Conservation (phyloP, 169 alveolate species). For the Eimeria necatrix region DNA sequence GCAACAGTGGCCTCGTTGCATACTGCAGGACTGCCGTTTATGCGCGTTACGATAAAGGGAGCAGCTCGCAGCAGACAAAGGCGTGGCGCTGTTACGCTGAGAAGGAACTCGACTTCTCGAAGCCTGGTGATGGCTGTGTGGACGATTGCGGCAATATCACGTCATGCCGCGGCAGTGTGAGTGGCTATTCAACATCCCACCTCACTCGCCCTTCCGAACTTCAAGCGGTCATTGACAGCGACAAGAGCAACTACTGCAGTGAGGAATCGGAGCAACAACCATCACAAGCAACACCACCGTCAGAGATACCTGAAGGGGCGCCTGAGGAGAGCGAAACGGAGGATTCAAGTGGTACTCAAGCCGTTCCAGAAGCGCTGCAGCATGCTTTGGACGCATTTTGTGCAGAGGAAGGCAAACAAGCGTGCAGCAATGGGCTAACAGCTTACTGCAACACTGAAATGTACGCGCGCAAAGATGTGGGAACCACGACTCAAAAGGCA, state of each 20-base stretch:
- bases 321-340: too few relatives aligned
- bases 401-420: neutral
- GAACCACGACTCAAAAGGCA: neutral
- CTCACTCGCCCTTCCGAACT: neutral
- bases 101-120: constrained; percentile 30
- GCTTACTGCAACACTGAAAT: neutral
- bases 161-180: constrained; percentile 3
- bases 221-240: neutral
- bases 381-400: neutral
- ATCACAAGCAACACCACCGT: too few relatives aligned
- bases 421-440: neutral
- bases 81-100: constrained; percentile 21
- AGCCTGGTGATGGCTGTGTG: constrained; percentile 6
- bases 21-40: neutral
- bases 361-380: neutral
- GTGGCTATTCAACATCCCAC: neutral
- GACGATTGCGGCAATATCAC: constrained; percentile 16
- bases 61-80: neutral
- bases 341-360: too few relatives aligned
- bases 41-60: constrained; percentile 27
- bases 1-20: neutral
- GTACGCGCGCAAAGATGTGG: neutral
- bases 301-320: too few relatives aligned
- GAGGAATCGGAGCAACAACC: neutral
- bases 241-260: neutral